Percentiles rank a stretch among this genome's conserved stretches.
Evolutionary conservation across 2,329 filamentous ascomycete genomes (phyloP).

Genomic region (Purpureocillium lavendulum): DNA sequence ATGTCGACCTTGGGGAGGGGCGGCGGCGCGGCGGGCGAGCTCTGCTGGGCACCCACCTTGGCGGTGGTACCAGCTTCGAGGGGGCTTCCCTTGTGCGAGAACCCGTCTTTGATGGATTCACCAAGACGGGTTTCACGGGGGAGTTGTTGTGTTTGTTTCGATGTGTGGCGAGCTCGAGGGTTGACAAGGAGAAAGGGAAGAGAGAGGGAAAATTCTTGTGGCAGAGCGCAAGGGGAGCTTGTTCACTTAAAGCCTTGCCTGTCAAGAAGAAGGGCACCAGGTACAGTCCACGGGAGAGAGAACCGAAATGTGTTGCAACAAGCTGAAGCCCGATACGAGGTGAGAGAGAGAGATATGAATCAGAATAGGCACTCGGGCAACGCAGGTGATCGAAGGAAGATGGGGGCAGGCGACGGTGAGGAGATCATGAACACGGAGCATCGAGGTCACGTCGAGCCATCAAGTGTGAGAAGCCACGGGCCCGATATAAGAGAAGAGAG

Average conservation of each 20-base stretch:
- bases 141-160: too few species aligned
- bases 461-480: background rate
- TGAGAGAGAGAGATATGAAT: background rate
- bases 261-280: too few species aligned
- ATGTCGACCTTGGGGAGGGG: slow-evolving; percentile 1
- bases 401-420: background rate
- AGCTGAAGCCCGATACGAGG: too few species aligned
- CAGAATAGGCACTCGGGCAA: slow-evolving; percentile 1
- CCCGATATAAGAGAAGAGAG: background rate
- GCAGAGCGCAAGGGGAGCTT: background rate
- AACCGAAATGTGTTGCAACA: background rate
- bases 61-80: slow-evolving; percentile 3
- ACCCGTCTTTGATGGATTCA: slow-evolving; percentile 3
- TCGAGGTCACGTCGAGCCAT: slow-evolving; percentile 4
- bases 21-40: background rate
- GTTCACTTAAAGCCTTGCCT: too few species aligned
- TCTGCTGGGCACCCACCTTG: slow-evolving; percentile 11
- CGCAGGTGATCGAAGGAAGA: slow-evolving; percentile 3
- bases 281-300: too few species aligned
- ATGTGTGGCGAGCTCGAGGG: background rate
- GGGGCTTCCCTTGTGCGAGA: background rate
- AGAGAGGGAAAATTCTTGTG: background rate
- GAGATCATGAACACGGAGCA: background rate
- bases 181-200: background rate
- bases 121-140: slow-evolving; percentile 2